phyloP scores from a whole-genome alignment of 2,329 filamentous ascomycete species.

The Aaosphaeria pasadenensis region DNA sequence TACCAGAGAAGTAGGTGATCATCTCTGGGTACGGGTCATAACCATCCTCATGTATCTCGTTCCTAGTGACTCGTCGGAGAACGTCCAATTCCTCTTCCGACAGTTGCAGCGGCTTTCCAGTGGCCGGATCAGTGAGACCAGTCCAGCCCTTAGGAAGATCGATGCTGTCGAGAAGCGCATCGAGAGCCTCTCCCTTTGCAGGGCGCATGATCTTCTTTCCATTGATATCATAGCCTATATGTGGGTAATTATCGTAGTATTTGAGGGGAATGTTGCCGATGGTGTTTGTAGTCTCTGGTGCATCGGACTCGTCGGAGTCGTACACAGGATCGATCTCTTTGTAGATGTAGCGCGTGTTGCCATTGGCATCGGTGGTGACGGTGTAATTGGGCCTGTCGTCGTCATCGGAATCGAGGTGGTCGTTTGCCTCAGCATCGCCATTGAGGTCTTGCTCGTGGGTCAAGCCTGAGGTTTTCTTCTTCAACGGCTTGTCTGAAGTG shows the following conservation, averaged over 20 bases:
- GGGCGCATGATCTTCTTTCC: slow-evolving; percentile 97
- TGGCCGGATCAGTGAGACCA: slow-evolving; percentile 87
- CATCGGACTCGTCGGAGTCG: slow-evolving; percentile 92
- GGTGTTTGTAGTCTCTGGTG: slow-evolving; percentile 75
- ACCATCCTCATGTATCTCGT: slow-evolving; percentile 80
- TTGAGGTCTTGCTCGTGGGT: slow-evolving; percentile 15
- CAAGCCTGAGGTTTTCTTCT: slow-evolving; percentile 12
- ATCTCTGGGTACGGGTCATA: slow-evolving; percentile 93
- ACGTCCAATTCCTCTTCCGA: slow-evolving; percentile 86
- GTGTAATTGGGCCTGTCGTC: slow-evolving; percentile 51
- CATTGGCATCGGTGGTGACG: slow-evolving; percentile 79
- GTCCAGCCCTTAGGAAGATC: slow-evolving; percentile 98
- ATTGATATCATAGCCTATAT: slow-evolving; percentile 98
- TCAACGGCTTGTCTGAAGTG: slow-evolving; percentile 24
- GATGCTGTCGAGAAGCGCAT: slow-evolving; percentile 92
- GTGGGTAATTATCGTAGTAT: slow-evolving; percentile 96
- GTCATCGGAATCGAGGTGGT: slow-evolving; percentile 25
- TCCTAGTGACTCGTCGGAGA: slow-evolving; percentile 81
- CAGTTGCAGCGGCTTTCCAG: slow-evolving; percentile 86
- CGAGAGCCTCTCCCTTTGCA: slow-evolving; percentile 87
- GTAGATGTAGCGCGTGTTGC: slow-evolving; percentile 86
- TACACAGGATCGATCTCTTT: slow-evolving; percentile 91
- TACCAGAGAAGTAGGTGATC: slow-evolving; percentile 89
- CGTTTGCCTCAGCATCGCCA: slow-evolving; percentile 16
- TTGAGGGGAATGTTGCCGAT: slow-evolving; percentile 92